A percentile compares a stretch with the other conserved stretches of the same genome.
These are phyloP conservation scores for Eutrema heterophyllum DNA, from an alignment of 345 rosid genomes.

Conservation along the genomic window DNA sequence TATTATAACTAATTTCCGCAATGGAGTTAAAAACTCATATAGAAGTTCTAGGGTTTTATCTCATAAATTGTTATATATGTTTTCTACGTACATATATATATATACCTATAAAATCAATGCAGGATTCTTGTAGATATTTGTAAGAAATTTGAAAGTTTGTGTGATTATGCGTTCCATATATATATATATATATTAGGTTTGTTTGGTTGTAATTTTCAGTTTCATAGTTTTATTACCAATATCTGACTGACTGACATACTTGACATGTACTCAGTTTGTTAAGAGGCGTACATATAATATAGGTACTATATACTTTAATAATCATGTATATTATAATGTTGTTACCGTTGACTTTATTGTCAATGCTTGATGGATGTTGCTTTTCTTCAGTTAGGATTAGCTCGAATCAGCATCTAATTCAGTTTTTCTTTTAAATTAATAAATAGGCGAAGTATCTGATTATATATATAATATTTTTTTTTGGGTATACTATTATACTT, in stretches of 20 bases:
- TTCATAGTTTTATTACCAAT: not conserved
- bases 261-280: not conserved
- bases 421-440: not conserved
- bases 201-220: slow-evolving; percentile 14
- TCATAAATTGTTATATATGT: not conserved
- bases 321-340: slow-evolving; percentile 2
- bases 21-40: slow-evolving; percentile 10
- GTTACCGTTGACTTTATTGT: slow-evolving; percentile 17
- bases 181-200: not conserved
- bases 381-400: slow-evolving; percentile 22
- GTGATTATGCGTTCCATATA: slow-evolving; percentile 5
- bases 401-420: slow-evolving; percentile 31
- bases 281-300: not conserved
- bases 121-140: slow-evolving; percentile 18
- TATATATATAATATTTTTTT: not conserved
- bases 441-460: not conserved
- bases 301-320: not conserved
- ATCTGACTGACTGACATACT: not conserved
- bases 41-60: not conserved
- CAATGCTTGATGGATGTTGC: slow-evolving; percentile 6
- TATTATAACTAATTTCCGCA: slow-evolving; percentile 11
- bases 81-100: slow-evolving; percentile 19
- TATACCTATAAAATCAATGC: not conserved
- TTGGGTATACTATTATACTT: not conserved
- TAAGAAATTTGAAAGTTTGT: slow-evolving; percentile 11